Evolutionary conservation across 768 basidiomycete species (phyloP).

Genomic region (Trametes meyenii): DNA sequence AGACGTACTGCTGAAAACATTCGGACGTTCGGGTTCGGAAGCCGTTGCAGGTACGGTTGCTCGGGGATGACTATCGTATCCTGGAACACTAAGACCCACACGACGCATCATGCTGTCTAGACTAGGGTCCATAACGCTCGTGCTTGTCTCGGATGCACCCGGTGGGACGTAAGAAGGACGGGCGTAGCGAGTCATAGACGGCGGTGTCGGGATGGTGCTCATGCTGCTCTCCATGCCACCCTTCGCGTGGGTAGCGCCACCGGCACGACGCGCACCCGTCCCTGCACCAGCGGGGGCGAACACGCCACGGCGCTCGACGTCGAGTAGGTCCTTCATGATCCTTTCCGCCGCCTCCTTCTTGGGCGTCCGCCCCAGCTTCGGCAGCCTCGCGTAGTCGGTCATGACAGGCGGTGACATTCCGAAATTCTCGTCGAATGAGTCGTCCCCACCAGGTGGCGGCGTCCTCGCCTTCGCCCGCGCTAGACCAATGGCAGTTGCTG

Average conservation of each 20-base stretch:
- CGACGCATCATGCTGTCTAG: conserved; percentile 73
- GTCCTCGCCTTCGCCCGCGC: conserved; percentile 20
- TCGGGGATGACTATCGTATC: background rate
- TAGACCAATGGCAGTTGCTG: conserved; percentile 2
- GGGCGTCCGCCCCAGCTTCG: conserved; percentile 62
- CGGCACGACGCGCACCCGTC: background rate
- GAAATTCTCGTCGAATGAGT: conserved; percentile 42
- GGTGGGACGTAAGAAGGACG: conserved; percentile 39
- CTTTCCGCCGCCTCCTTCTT: conserved; percentile 69
- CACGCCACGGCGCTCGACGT: conserved; percentile 25
- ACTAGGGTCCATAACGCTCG: conserved; percentile 56
- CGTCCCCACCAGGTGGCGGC: conserved; percentile 33
- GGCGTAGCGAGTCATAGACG: conserved; percentile 71
- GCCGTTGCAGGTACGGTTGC: conserved; percentile 12
- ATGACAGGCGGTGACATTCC: conserved; percentile 59
- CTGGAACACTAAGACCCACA: conserved; percentile 50
- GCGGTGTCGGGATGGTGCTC: conserved; percentile 71
- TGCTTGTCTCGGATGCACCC: conserved; percentile 36
- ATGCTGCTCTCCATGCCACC: conserved; percentile 54
- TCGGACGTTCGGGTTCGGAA: background rate
- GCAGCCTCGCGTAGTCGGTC: conserved; percentile 51
- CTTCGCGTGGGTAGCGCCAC: conserved; percentile 9
- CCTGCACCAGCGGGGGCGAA: conserved; percentile 7
- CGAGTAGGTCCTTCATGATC: conserved; percentile 65
- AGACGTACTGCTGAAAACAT: conserved; percentile 20